phyloP scores from a whole-genome alignment of 106 monocot species.

The Acorus calamus region DNA sequence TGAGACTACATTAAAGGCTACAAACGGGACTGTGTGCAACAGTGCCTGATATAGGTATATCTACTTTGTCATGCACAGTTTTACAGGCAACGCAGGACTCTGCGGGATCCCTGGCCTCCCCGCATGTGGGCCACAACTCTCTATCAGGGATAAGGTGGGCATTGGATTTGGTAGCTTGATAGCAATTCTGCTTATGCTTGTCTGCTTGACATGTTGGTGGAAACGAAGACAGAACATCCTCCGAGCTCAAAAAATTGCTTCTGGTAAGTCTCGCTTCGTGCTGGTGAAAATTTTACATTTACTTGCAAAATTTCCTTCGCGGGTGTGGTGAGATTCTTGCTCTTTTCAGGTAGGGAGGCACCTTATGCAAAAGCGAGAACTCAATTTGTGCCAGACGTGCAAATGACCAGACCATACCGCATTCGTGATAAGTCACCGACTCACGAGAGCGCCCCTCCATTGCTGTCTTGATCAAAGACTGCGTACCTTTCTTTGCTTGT shows the following conservation, averaged over 20 bases:
- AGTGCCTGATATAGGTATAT: not conserved
- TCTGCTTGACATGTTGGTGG: conserved; percentile 69
- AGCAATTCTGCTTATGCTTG: conserved; percentile 32
- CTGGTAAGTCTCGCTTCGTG: conserved; percentile 18
- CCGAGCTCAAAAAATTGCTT: conserved; percentile 59
- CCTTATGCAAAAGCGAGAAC: conserved; percentile 90
- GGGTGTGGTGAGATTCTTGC: no score
- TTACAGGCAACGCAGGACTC: conserved; percentile 77
- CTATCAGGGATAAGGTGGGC: conserved; percentile 59
- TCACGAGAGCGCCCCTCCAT: conserved; percentile 22
- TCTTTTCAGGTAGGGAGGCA: conserved; percentile 73
- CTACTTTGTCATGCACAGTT: conserved; percentile 37
- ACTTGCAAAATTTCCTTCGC: no score
- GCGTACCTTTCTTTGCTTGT: no score
- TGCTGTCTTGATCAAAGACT: conserved; percentile 21
- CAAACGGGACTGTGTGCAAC: no score
- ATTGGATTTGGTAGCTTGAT: conserved; percentile 59
- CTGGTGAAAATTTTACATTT: no score
- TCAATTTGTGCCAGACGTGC: conserved; percentile 45
- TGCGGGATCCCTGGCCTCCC: conserved; percentile 88
- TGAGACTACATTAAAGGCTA: no score
- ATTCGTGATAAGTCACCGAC: conserved; percentile 40
- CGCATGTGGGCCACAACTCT: conserved; percentile 69
- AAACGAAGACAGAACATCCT: conserved; percentile 87
- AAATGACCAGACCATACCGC: conserved; percentile 62